A percentile compares a stretch with the other conserved stretches of the same genome.
Conservation (phyloP, 305 asterid genomes). For the Fraxinus platypoda region DNA sequence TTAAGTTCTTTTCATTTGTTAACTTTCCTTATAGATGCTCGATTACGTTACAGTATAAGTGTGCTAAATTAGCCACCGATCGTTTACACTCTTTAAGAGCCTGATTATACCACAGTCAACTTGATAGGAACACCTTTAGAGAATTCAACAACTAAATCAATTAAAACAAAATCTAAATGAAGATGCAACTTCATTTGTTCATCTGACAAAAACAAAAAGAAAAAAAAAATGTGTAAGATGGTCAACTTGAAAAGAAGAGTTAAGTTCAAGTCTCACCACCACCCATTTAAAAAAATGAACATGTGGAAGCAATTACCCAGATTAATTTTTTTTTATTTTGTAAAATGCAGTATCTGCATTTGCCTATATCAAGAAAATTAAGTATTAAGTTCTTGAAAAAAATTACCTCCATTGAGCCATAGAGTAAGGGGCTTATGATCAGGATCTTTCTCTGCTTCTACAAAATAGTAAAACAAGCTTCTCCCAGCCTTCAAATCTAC, state of each 20-base stretch:
- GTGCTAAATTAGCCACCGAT: not conserved
- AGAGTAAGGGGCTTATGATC: slow-evolving; percentile 68
- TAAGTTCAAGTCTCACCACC: not conserved
- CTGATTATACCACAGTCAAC: not conserved
- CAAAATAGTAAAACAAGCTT: slow-evolving; percentile 88
- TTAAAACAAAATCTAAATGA: not conserved
- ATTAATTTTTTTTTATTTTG: not conserved
- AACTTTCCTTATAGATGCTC: not conserved
- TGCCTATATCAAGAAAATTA: not conserved
- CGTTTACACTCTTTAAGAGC: not conserved
- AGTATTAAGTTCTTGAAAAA: slow-evolving; percentile 1
- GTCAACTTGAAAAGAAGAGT: not conserved
- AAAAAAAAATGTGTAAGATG: not conserved
- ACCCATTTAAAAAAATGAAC: not conserved
- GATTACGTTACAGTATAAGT: not conserved
- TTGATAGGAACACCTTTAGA: not conserved
- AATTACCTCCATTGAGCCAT: slow-evolving; percentile 92
- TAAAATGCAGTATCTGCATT: not conserved
- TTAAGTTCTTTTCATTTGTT: not conserved
- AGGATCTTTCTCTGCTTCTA: slow-evolving; percentile 78
- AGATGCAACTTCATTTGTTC: not conserved
- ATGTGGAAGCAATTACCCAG: not conserved
- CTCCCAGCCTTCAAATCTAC: slow-evolving; percentile 74
- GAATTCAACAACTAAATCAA: not conserved
- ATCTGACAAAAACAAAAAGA: not conserved